Evolutionary conservation across 2,329 filamentous ascomycete genomes (phyloP), one percentile per base, ranked within the genome.

Genomic region (Emmonsiellopsis sp.): DNA sequence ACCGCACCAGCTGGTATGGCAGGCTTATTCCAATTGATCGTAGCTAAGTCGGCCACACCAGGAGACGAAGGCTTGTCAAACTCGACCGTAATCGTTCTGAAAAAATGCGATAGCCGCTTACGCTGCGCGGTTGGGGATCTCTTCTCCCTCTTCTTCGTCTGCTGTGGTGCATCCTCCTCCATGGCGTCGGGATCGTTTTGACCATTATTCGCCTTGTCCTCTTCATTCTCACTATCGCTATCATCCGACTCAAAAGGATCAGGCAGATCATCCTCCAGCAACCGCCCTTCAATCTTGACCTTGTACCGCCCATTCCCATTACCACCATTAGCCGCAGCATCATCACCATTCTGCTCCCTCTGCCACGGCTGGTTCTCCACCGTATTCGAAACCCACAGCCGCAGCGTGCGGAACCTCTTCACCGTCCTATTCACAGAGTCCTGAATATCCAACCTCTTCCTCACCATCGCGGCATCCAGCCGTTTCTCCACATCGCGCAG

Each of bases 331-430:
- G 83, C 84, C 64, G 95, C 91, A 65, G 94, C 90, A 59, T 93
- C 90, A 59, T 93, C 93, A 37, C 81, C 82, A 66, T 92, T 85
- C 61, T 51, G 54, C 11, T 78, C 81, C 40, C 78, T 79, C 72
- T 98, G 93, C 93, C 93, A 97, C 34, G 87, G 85, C 72, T 98
- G 93, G 65, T 93, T 89, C 69, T 96, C 89, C 35, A 86, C 89
- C 1, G 90, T 95, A 71, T 98, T 98, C 64, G 84, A 91, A 63
- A 98, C 85, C 90, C 90, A 97, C 58, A 98, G 81, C 57, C 92
- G 86, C 70, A 98, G 77, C 2, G 89, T 95, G 65, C 86, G 87
- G 70, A 85, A 86, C 60, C 87, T 82, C 81, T 89, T 93, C 56
- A 83, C 77, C 57, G 84, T 85, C 59, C 85, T 82, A 67, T 82